A percentile compares a stretch with the other conserved stretches of the same genome.
phyloP scores from a whole-genome alignment of 768 basidiomycete species.

The Pholiota microspora region DNA sequence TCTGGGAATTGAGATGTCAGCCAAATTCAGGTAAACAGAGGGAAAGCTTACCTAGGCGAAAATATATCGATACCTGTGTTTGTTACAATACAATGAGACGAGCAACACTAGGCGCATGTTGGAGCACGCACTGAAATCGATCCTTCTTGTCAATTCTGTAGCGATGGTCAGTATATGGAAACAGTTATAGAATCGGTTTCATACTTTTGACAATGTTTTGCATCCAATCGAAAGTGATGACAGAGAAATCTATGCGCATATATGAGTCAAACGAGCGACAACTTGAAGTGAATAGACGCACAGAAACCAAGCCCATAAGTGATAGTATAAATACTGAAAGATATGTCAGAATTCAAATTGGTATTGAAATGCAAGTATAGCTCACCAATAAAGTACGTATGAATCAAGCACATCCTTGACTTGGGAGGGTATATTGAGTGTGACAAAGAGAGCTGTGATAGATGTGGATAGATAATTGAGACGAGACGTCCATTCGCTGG shows the following conservation, averaged over 20 bases:
- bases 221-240: slow-evolving; percentile 50
- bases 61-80: slow-evolving; percentile 72
- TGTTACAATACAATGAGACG: neutral
- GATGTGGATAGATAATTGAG: slow-evolving; percentile 70
- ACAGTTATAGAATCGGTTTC: slow-evolving; percentile 15
- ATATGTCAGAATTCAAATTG: slow-evolving; percentile 4
- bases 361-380: slow-evolving; percentile 12
- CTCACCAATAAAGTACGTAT: slow-evolving; percentile 64
- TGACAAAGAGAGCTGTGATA: slow-evolving; percentile 59
- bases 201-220: slow-evolving; percentile 63
- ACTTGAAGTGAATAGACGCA: slow-evolving; percentile 26
- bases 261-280: slow-evolving; percentile 7
- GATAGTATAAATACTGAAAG: slow-evolving; percentile 41
- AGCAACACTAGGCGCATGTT: neutral
- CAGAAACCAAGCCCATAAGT: slow-evolving; percentile 72
- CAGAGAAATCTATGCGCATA: slow-evolving; percentile 54
- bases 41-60: slow-evolving; percentile 55
- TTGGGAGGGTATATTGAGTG: slow-evolving; percentile 48
- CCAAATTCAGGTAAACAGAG: neutral
- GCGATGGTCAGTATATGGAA: slow-evolving; percentile 1
- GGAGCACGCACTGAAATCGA: slow-evolving; percentile 67
- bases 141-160: slow-evolving; percentile 56
- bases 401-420: slow-evolving; percentile 52
- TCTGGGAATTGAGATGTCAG: slow-evolving; percentile 27
- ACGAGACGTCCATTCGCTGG: slow-evolving; percentile 72